phyloP scores from a whole-genome alignment of 371 early-diverging fungal genomes.

The Mucor ambiguus region DNA sequence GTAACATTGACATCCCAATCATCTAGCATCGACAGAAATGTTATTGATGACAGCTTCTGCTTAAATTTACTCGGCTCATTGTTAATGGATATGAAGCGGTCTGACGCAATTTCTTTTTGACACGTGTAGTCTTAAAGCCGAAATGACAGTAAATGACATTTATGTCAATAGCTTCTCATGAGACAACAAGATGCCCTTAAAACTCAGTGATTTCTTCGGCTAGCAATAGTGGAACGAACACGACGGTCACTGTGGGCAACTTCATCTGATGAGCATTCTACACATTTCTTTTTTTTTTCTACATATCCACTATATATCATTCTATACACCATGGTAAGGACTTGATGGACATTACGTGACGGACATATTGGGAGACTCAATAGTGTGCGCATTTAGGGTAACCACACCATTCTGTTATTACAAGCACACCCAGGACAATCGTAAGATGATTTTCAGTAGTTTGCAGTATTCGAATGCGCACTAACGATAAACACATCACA shows the following conservation, averaged over 20 bases:
- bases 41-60: not conserved
- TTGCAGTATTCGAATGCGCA: not conserved
- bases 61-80: not conserved
- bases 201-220: slow-evolving; percentile 2
- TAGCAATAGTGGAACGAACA: not conserved
- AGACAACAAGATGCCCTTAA: not conserved
- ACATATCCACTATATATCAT: not conserved
- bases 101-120: not conserved
- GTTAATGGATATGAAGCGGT: not conserved
- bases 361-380: not conserved
- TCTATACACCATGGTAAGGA: slow-evolving; percentile 5
- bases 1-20: not conserved
- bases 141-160: not conserved
- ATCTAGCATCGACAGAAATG: not conserved
- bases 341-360: not conserved
- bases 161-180: not conserved
- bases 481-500: not conserved
- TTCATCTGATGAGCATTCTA: not conserved
- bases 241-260: not conserved
- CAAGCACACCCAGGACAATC: slow-evolving; percentile 18
- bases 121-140: not conserved
- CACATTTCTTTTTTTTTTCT: slow-evolving; percentile 5
- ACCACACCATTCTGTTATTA: slow-evolving; percentile 30
- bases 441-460: slow-evolving; percentile 11
- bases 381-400: slow-evolving; percentile 8